Base-by-base conservation (phyloP, 306 rosid genomes). In the Calophaca sinica region DNA sequence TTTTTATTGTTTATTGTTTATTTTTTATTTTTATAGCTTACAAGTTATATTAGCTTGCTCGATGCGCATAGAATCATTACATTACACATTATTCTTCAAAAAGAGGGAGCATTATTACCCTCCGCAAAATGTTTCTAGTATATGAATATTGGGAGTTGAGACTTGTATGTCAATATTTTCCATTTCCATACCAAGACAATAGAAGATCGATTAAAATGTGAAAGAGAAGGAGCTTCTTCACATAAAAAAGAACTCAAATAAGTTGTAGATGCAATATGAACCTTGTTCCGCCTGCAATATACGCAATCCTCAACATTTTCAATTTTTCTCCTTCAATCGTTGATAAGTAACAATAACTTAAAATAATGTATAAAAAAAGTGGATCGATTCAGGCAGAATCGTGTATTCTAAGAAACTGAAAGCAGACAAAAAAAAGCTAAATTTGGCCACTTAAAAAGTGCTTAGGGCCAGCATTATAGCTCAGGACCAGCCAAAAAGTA, bases 341-440 rank as follows among this genome's bases (percentile, higher is more conserved):
- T 49, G 11, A 44, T 13, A 29, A 9, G 57, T 2, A 66, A 15
- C 60, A 14, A 15, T 1, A 20, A 36, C 12, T 20, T 20, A 4
- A 45, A 35, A 36, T 0, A 4, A 9, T 9, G 28, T 9, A 9
- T 6, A 10, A 38, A 10, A 69, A 5, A 35, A 20, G 7, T 1
- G 10, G 36, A 33, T 4, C 15, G 14, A 5, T 59, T 15, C 20
- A 2, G 8, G 44, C 11, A 15, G 14, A 74, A 62, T 51, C 11
- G 51, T 42, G 31, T 57, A 67, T 67, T 46, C 35, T 2, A 67
- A 15, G 81, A 68, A 54, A 54, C 45, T 29, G 26, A 41, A 75
- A 64, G 57, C 58, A 75, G 39, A 38, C 31, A 26, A 31, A 51
- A 10, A 10, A 2, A 45, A 77, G 58, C 15, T 7, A 41, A 68